phyloP scores from a whole-genome alignment of 129 eudicot genomes.

The Scalesia atractyloides region DNA sequence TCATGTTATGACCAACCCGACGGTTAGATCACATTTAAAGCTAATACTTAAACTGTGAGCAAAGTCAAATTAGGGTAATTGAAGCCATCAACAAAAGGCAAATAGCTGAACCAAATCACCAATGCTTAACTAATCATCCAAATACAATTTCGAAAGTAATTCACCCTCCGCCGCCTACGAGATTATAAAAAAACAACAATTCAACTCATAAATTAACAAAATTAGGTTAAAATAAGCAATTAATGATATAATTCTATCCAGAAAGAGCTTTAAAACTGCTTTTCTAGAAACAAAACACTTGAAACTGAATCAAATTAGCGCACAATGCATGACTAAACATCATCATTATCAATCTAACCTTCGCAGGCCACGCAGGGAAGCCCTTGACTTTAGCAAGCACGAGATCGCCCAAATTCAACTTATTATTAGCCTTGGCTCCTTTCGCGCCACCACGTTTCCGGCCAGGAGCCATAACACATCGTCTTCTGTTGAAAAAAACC shows the following conservation, averaged over 20 bases:
- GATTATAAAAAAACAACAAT: slow-evolving; percentile 1
- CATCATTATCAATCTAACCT: slow-evolving; percentile 49
- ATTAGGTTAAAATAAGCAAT: slow-evolving; percentile 12
- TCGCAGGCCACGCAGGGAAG: slow-evolving; percentile 97
- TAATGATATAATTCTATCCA: neutral
- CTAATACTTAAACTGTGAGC: slow-evolving; percentile 17
- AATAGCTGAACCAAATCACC: slow-evolving; percentile 12
- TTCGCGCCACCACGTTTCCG: slow-evolving; percentile 77
- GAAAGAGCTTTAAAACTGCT: neutral
- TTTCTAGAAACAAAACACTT: neutral
- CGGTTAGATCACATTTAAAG: slow-evolving; percentile 22
- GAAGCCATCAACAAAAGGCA: slow-evolving; percentile 16
- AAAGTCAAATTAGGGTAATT: slow-evolving; percentile 30
- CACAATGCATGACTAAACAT: slow-evolving; percentile 3
- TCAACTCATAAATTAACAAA: slow-evolving; percentile 14
- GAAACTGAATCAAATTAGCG: slow-evolving; percentile 8
- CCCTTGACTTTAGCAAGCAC: slow-evolving; percentile 98
- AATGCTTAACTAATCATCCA: slow-evolving; percentile 29
- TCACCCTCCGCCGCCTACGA: slow-evolving; percentile 24
- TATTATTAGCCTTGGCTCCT: slow-evolving; percentile 54
- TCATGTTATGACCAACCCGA: slow-evolving; percentile 34
- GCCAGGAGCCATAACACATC: slow-evolving; percentile 81
- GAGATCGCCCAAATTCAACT: slow-evolving; percentile 86
- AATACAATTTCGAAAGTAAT: slow-evolving; percentile 5
- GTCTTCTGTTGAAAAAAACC: slow-evolving; percentile 26